Evolutionary conservation across 2,329 filamentous ascomycete genomes (phyloP).

Genomic region (Dactylellina sp.): DNA sequence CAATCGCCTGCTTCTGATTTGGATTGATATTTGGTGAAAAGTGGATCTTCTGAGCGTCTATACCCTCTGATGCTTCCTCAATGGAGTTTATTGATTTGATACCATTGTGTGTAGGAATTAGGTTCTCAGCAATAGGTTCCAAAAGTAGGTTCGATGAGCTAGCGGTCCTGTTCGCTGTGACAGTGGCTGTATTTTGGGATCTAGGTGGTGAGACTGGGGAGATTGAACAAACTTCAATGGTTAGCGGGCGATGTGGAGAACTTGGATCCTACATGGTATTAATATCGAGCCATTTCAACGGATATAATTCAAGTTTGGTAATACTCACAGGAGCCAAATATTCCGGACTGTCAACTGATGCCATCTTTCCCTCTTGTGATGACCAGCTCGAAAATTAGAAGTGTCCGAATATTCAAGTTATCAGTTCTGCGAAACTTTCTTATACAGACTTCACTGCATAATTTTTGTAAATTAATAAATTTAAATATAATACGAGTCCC

Average conservation of each 20-base stretch:
- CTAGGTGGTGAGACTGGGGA: neutral
- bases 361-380: slow-evolving; percentile 9
- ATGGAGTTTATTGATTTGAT: neutral
- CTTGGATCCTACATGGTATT: neutral
- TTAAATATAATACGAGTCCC: too few species aligned
- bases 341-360: slow-evolving; percentile 17
- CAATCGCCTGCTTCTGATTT: slow-evolving; percentile 7
- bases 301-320: neutral
- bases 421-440: too few species aligned
- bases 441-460: too few species aligned
- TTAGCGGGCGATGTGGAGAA: neutral
- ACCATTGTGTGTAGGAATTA: neutral
- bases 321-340: slow-evolving; percentile 12
- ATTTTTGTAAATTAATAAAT: too few species aligned
- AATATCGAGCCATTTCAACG: neutral
- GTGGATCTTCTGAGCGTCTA: neutral
- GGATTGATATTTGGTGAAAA: slow-evolving; percentile 26
- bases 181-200: neutral
- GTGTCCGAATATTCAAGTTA: too few species aligned
- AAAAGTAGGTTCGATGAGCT: neutral
- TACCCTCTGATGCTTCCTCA: neutral
- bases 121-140: neutral
- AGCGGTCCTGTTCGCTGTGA: neutral
- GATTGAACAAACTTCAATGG: neutral
- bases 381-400: too few species aligned